A percentile compares a stretch with the other conserved stretches of the same genome.
Evolutionary conservation across 1,139 yeast genomes (phyloP).

Genomic region (Citeromyces siamensis): DNA sequence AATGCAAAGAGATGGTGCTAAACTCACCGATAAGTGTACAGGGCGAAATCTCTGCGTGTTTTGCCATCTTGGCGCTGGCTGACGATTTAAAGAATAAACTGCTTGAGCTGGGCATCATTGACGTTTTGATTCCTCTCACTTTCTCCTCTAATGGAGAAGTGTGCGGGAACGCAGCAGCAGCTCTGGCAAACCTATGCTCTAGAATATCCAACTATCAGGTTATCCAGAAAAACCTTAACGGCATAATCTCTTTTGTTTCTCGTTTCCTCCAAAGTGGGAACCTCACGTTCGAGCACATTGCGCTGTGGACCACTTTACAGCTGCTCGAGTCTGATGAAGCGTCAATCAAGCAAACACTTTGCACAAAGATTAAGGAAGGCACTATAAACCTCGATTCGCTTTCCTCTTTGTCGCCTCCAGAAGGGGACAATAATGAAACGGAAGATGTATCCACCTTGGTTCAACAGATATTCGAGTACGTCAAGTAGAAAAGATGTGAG

Average conservation of each 20-base stretch:
- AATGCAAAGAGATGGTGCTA: constrained; percentile 80
- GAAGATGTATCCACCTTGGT: constrained; percentile 61
- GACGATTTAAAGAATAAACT: constrained; percentile 87
- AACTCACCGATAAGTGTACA: constrained; percentile 82
- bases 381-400: constrained; percentile 18
- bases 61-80: constrained; percentile 92
- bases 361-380: constrained; percentile 24
- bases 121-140: constrained; percentile 85
- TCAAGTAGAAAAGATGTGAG: constrained; percentile 12
- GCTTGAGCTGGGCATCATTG: constrained; percentile 74
- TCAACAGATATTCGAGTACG: constrained; percentile 51
- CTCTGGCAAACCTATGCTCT: constrained; percentile 89
- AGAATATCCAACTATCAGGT: constrained; percentile 76
- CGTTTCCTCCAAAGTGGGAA: constrained; percentile 76
- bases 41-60: constrained; percentile 93
- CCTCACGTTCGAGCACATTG: constrained; percentile 97
- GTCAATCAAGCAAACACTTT: constrained; percentile 52
- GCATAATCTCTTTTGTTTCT: constrained; percentile 73
- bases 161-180: constrained; percentile 98
- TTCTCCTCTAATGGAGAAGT: constrained; percentile 85
- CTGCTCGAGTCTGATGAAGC: constrained; percentile 77
- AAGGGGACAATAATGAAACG: constrained; percentile 37
- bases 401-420: constrained; percentile 13
- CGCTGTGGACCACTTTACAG: constrained; percentile 94
- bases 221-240: constrained; percentile 81